Percentiles rank a stretch among this genome's conserved stretches.
phyloP scores from a whole-genome alignment of 305 asterid genomes.

The Solanum hybrid region DNA sequence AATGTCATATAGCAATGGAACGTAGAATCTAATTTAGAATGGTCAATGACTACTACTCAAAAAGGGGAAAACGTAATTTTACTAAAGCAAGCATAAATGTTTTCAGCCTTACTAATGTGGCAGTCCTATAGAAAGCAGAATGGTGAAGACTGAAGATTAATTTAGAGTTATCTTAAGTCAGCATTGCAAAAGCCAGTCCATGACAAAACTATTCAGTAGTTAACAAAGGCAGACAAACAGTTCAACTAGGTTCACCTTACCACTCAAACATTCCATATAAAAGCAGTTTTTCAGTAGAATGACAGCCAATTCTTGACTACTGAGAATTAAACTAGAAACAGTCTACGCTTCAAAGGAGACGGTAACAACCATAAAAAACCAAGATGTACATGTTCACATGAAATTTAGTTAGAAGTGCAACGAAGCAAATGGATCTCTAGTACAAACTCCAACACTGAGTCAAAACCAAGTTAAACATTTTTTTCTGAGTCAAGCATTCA shows the following conservation, averaged over 20 bases:
- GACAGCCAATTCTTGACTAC: background rate
- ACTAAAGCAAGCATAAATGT: background rate
- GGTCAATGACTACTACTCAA: background rate
- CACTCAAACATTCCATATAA: background rate
- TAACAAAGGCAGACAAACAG: background rate
- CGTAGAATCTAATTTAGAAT: background rate
- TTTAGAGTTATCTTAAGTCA: background rate
- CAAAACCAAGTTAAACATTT: background rate
- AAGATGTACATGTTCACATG: background rate
- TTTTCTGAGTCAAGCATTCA: background rate
- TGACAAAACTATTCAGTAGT: background rate
- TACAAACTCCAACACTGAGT: background rate
- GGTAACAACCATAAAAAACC: background rate
- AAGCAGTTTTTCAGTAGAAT: background rate
- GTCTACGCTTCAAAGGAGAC: background rate
- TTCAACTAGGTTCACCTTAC: background rate
- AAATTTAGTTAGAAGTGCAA: background rate
- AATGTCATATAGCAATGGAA: background rate
- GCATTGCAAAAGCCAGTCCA: background rate
- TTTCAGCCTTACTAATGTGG: background rate
- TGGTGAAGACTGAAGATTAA: background rate
- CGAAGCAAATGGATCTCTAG: background rate
- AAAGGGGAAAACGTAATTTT: background rate
- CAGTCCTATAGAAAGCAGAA: background rate
- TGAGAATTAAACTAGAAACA: background rate